Evolutionary conservation across 2,329 filamentous ascomycete species (phyloP).

Genomic region (Parafenestella ontariensis): DNA sequence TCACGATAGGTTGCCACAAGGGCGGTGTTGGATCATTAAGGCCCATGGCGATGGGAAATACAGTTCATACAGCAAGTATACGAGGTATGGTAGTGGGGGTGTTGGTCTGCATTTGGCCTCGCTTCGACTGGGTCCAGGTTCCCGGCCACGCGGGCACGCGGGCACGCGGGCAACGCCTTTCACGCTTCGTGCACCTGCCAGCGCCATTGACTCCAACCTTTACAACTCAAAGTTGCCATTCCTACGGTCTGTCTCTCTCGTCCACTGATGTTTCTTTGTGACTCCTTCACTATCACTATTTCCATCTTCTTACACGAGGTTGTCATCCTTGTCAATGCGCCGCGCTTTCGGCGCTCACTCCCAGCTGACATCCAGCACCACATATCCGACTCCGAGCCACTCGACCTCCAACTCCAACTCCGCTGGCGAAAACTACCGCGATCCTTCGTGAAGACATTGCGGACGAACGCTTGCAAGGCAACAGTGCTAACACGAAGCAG

Average conservation of each 20-base stretch:
- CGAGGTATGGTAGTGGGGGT: not conserved
- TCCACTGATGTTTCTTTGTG: not conserved
- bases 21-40: slow-evolving; percentile 3
- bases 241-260: not conserved
- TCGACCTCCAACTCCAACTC: not conserved
- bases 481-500: not conserved
- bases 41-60: not conserved
- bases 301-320: no score
- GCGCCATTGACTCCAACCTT: not conserved
- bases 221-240: no score
- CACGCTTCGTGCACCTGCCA: not conserved
- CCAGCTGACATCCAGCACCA: not conserved
- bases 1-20: slow-evolving; percentile 14
- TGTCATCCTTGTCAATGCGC: not conserved
- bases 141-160: not conserved
- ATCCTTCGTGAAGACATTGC: not conserved
- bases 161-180: not conserved
- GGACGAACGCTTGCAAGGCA: not conserved
- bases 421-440: not conserved
- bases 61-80: not conserved
- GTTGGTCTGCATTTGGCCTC: not conserved
- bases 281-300: not conserved
- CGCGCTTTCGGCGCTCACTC: not conserved
- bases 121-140: not conserved
- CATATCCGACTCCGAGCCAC: not conserved